Evolutionary conservation across 2,329 filamentous ascomycete genomes (phyloP), one percentile per base, ranked within the genome.

Genomic region (Cladosporium sp.): DNA sequence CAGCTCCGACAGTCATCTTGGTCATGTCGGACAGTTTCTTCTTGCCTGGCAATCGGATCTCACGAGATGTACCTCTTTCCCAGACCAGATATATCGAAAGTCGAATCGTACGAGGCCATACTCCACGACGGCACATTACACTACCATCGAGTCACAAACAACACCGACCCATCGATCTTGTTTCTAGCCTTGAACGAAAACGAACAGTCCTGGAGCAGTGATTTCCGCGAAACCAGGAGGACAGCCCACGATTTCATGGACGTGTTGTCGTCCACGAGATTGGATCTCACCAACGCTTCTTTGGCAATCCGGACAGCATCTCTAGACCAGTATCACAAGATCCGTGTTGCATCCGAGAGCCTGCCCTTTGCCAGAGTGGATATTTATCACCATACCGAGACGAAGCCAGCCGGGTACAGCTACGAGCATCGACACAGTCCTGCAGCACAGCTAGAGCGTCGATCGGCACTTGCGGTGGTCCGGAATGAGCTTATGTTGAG

Each of bases 401-500:
- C 66, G 23, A 49, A 54, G 16, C 54, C 56, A n/a, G 25, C 32
- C 1, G 63, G 63, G 1, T 39, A 64, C 36, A 26, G 46, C 30
- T 70, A 70, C 23, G 49, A 64, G 18, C 28, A 66, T 23, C 58
- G 68, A 48, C 68, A 70, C 60, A 62, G 66, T 30, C 67, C 68
- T 25, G 51, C 39, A 5, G 64, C 67, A 11, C 68, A 70, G 34
- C 49, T 67, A 7, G 57, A 71, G 39, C 74, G 75, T 3, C 70
- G 75, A 8, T 68, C 69, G 1, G 63, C 68, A 14, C 71, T 78
- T 18, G 75, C 76, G 2, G 67, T 65, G 30, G 63, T 76, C 36
- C 72, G 77, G 10, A 79, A 78, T 62, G 74, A 76, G 62, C 72
- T 78, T 3, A 77, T 76, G 73, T 65, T 73, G 26, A 70, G 72